These are phyloP conservation scores for Cardiospermum halicacabum DNA, from an alignment of 345 rosid species.

Conservation along the genomic window DNA sequence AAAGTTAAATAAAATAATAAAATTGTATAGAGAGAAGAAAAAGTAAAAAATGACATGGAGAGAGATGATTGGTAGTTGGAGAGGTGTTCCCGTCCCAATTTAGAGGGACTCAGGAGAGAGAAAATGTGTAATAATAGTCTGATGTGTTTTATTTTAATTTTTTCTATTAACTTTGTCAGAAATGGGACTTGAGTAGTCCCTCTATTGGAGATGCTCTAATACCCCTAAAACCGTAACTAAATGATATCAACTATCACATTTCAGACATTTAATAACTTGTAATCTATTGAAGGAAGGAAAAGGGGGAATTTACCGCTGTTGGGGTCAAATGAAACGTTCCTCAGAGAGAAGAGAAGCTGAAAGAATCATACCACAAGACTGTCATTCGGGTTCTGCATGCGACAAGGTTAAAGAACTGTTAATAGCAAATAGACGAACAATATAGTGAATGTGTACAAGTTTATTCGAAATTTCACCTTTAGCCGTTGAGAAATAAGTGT, in stretches of 20 bases:
- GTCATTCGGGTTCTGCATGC: slow-evolving; percentile 61
- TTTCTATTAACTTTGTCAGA: too few relatives aligned
- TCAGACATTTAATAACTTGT: slow-evolving; percentile 1
- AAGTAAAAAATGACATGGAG: too few relatives aligned
- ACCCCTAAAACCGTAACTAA: slow-evolving; percentile 38
- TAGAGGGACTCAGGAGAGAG: too few relatives aligned
- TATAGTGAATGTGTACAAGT: not conserved
- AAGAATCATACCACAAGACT: slow-evolving; percentile 60
- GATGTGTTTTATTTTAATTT: too few relatives aligned
- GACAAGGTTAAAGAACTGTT: slow-evolving; percentile 6
- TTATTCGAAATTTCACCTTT: slow-evolving; percentile 42
- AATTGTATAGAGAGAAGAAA: too few relatives aligned
- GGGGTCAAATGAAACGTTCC: slow-evolving; percentile 48
- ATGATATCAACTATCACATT: slow-evolving; percentile 9
- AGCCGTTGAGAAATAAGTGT: slow-evolving; percentile 65
- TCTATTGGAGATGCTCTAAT: too few relatives aligned
- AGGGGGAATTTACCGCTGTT: slow-evolving; percentile 50
- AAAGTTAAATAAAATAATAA: too few relatives aligned
- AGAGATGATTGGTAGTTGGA: too few relatives aligned
- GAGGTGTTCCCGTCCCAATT: too few relatives aligned
- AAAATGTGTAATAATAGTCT: too few relatives aligned
- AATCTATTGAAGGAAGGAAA: slow-evolving; percentile 16
- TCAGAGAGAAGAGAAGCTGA: slow-evolving; percentile 78
- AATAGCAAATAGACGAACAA: not conserved
- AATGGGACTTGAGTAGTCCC: too few relatives aligned